A percentile compares a stretch with the other conserved stretches of the same genome.
These are phyloP conservation scores for Eucalyptus viminalis DNA, from an alignment of 345 rosid species.

Conservation along the genomic window DNA sequence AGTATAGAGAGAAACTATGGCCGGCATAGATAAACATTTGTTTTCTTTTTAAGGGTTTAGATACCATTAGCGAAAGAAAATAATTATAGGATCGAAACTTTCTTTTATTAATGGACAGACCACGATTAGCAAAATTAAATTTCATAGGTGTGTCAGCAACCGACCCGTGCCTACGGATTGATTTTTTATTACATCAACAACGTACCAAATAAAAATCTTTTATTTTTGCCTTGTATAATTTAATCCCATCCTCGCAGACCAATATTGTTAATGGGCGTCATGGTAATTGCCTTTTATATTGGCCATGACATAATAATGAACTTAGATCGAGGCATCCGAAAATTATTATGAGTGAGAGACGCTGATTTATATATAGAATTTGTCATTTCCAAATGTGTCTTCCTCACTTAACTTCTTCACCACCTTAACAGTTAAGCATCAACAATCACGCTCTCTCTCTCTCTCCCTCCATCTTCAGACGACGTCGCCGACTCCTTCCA, in stretches of 20 bases:
- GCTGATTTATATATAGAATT: too few species aligned
- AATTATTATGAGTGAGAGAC: too few species aligned
- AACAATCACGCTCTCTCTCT: not conserved
- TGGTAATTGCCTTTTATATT: too few species aligned
- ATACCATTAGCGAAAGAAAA: not conserved
- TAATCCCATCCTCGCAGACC: too few species aligned
- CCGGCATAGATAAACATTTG: not conserved
- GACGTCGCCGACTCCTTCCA: not conserved
- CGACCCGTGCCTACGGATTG: rapidly evolving
- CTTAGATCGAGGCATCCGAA: too few species aligned
- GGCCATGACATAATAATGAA: too few species aligned
- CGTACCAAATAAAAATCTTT: too few species aligned
- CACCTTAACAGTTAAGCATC: not conserved
- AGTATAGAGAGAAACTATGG: not conserved
- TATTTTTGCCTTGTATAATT: too few species aligned
- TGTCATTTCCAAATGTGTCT: not conserved
- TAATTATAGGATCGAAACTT: not conserved
- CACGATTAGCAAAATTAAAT: not conserved
- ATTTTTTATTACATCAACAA: too few species aligned
- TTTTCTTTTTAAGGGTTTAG: not conserved
- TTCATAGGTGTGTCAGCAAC: not conserved
- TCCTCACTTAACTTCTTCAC: not conserved
- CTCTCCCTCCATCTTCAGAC: not conserved
- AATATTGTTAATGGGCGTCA: too few species aligned
- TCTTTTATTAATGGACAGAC: not conserved